Evolutionary conservation across 2,329 filamentous ascomycete species (phyloP), one percentile per base, ranked within the genome.

Genomic region (Arthroderma uncinatum): DNA sequence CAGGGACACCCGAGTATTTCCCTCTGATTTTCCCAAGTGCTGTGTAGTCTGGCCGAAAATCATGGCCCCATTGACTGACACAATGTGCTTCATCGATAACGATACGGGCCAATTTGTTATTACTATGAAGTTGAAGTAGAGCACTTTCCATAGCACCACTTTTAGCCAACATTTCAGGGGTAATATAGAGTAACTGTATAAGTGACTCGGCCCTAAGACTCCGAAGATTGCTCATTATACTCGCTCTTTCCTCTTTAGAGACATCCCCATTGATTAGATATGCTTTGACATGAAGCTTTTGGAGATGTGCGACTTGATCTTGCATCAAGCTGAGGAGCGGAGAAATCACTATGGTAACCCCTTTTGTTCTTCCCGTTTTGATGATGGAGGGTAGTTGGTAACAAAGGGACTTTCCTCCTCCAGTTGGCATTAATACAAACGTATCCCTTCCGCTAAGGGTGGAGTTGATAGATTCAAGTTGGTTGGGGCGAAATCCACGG

Each of bases 31-130:
- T 79, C 28, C 91, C 89, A 2, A 98, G 77, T 30, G 82, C 81
- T 71, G 95, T 95, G 75, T 98, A 98, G 68, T 97, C 92, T 0
- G 91, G 92, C 48, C 94, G 83, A 68, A 98, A 98, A 70, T 98
- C 93, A 64, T 98, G 93, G 0, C 93, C 93, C 93, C 93, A 98
- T 76, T 98, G 91, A 70, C 93, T 97, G 25, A 98, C 92, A 70
- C 93, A 98, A 70, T 98, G 93, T n/a, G 93, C 93, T 73, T 98
- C 94, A 64, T 98, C 93, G 61, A 98, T 95, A 55, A 98, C 93
- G 53, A 98, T 82, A 25, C 93, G 83, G 14, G 94, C 92, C 55
- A 98, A 82, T 64, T 85, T 87, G 2, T 79, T 76, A 54, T 82
- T 82, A 12, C 72, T 71, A 69, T 95, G 80, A n/a, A 98, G 76